phyloP scores from a whole-genome alignment of 805 yeast species.

The Metschnikowia shivogae region DNA sequence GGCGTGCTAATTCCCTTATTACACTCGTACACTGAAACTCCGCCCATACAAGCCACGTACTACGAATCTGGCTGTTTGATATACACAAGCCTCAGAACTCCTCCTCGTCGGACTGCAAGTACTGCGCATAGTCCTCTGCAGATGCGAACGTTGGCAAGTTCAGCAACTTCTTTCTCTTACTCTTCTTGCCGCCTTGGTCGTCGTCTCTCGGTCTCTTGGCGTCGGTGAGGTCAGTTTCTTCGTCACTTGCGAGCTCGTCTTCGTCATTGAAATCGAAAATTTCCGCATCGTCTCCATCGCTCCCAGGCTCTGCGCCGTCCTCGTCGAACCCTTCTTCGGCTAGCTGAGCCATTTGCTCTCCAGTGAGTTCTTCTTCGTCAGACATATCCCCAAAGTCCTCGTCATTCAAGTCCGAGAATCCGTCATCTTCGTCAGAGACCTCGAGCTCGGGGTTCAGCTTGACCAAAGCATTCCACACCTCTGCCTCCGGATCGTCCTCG shows the following conservation, averaged over 20 bases:
- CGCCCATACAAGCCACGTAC: too few relatives aligned
- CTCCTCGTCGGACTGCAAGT: constrained; percentile 63
- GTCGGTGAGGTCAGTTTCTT: constrained; percentile 17
- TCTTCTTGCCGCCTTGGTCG: constrained; percentile 26
- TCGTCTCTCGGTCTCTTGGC: constrained; percentile 28
- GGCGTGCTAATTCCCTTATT: too few relatives aligned
- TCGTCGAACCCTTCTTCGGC: constrained; percentile 30
- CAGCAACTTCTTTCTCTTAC: constrained; percentile 55
- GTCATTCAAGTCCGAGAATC: constrained; percentile 40
- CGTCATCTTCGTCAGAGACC: constrained; percentile 29
- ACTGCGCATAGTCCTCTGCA: constrained; percentile 80
- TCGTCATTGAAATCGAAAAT: constrained; percentile 1
- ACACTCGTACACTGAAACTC: too few relatives aligned
- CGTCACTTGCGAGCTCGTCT: constrained; percentile 9
- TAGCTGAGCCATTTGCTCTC: background rate
- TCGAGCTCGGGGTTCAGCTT: constrained; percentile 70
- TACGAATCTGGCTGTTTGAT: background rate
- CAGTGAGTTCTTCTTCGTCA: constrained; percentile 7
- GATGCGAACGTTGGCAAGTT: constrained; percentile 83
- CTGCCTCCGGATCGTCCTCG: constrained; percentile 48
- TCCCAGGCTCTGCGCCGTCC: constrained; percentile 28
- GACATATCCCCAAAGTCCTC: constrained; percentile 36
- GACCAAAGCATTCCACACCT: constrained; percentile 78
- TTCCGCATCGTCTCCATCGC: constrained; percentile 11
- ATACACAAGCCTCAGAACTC: background rate